These are phyloP conservation scores for Drosera spatulata DNA, from an alignment of 179 eudicot genomes.

Conservation along the genomic window DNA sequence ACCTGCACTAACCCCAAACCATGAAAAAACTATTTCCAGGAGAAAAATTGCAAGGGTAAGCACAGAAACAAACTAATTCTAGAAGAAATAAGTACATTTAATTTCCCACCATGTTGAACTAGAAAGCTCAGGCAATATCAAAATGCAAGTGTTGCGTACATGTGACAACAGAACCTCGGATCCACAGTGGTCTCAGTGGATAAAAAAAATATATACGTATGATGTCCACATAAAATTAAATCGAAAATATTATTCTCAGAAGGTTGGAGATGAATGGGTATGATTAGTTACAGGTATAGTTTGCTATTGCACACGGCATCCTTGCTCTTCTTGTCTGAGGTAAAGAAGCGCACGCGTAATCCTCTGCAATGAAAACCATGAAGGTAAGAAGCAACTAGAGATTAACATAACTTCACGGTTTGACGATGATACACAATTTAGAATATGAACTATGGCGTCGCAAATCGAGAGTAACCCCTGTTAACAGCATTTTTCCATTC, in stretches of 20 bases:
- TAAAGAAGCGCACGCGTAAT: constrained; percentile 46
- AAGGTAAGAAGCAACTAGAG: neutral
- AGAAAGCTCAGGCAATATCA: too few species aligned
- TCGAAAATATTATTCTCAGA: neutral
- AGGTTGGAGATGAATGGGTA: too few species aligned
- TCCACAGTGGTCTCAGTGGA: neutral
- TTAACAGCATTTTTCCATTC: neutral
- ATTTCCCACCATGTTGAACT: too few species aligned
- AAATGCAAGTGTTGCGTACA: neutral
- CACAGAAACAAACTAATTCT: too few species aligned
- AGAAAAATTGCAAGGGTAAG: too few species aligned
- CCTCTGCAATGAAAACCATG: constrained; percentile 37
- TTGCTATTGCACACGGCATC: constrained; percentile 41
- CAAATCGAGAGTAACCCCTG: neutral
- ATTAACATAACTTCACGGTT: neutral
- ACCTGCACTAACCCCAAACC: too few species aligned
- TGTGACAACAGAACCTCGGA: neutral
- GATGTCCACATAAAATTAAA: neutral
- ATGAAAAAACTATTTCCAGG: too few species aligned
- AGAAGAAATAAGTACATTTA: too few species aligned
- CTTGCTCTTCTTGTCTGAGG: constrained; percentile 73
- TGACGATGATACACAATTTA: too few species aligned
- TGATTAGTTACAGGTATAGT: neutral
- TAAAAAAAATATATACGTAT: neutral
- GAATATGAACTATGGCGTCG: too few species aligned